A percentile compares a stretch with the other conserved stretches of the same genome.
phyloP scores from a whole-genome alignment of 2,329 filamentous ascomycete genomes.

The Lachnellula occidentalis region DNA sequence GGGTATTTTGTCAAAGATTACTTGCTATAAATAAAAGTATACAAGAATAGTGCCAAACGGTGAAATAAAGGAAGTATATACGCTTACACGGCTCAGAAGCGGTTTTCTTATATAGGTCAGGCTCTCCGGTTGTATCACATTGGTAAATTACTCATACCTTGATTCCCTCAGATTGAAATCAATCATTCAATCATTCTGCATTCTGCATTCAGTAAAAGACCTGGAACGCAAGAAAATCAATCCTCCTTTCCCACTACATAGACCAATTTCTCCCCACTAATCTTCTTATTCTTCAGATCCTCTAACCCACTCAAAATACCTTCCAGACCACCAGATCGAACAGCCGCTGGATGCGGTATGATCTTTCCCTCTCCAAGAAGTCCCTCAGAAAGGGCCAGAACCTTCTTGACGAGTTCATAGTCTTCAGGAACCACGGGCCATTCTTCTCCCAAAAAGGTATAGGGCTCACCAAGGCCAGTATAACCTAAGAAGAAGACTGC shows the following conservation, averaged over 20 bases:
- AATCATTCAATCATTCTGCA: too few species aligned
- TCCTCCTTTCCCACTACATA: slow-evolving; percentile 20
- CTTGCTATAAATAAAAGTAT: too few species aligned
- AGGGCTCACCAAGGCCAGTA: slow-evolving; percentile 34
- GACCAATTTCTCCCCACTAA: slow-evolving; percentile 39
- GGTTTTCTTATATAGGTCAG: too few species aligned
- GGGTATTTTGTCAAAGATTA: too few species aligned
- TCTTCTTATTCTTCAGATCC: slow-evolving; percentile 12
- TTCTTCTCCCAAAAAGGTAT: slow-evolving; percentile 16
- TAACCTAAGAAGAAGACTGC: slow-evolving; percentile 34
- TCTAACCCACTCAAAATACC: slow-evolving; percentile 13
- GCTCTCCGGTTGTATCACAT: too few species aligned
- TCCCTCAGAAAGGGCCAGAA: slow-evolving; percentile 29
- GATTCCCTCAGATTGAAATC: too few species aligned
- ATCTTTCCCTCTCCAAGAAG: slow-evolving; percentile 33
- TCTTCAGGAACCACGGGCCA: slow-evolving; percentile 25
- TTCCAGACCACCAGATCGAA: slow-evolving; percentile 14
- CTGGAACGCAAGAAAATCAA: too few species aligned
- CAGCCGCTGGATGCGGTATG: slow-evolving; percentile 26
- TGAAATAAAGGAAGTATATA: too few species aligned
- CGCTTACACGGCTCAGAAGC: too few species aligned
- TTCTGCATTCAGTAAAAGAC: too few species aligned
- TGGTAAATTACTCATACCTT: too few species aligned
- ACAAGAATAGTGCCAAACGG: too few species aligned
- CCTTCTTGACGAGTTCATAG: slow-evolving; percentile 30